phyloP scores from a whole-genome alignment of 352 stramenopile genomes.

The Globisporangium camurandrum region DNA sequence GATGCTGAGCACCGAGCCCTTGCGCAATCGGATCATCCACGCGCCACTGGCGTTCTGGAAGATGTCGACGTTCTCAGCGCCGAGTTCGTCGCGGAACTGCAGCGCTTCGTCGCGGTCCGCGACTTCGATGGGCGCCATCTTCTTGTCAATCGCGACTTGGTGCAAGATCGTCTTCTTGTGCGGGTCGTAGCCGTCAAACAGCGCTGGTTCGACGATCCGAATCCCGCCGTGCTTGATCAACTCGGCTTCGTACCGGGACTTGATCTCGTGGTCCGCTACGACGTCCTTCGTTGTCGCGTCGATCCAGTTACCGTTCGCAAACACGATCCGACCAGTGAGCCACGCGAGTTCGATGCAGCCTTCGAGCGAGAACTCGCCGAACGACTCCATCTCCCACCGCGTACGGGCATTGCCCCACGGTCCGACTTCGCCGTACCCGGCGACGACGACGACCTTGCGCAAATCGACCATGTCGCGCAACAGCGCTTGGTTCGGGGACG shows the following conservation, averaged over 20 bases:
- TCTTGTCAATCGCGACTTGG: slow-evolving; percentile 85
- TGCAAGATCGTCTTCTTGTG: slow-evolving; percentile 84
- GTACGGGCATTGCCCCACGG: slow-evolving; percentile 82
- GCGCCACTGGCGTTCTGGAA: slow-evolving; percentile 56
- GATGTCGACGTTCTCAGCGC: slow-evolving; percentile 78
- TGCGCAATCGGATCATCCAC: slow-evolving; percentile 81
- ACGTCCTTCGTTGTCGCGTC: slow-evolving; percentile 77
- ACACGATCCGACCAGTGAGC: slow-evolving; percentile 76
- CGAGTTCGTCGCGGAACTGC: slow-evolving; percentile 70
- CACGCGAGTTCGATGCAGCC: slow-evolving; percentile 84
- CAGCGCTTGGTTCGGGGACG: slow-evolving; percentile 27
- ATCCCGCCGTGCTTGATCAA: slow-evolving; percentile 77
- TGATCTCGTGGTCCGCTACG: slow-evolving; percentile 69
- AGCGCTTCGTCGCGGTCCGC: slow-evolving; percentile 77
- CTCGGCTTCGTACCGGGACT: slow-evolving; percentile 74
- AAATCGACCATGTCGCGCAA: slow-evolving; percentile 76
- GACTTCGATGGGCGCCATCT: slow-evolving; percentile 84
- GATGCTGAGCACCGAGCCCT: slow-evolving; percentile 79
- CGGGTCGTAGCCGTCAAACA: slow-evolving; percentile 86
- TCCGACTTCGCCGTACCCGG: slow-evolving; percentile 81
- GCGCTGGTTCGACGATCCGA: slow-evolving; percentile 77
- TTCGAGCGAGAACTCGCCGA: slow-evolving; percentile 85
- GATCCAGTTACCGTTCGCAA: slow-evolving; percentile 79
- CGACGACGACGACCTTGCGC: slow-evolving; percentile 77
- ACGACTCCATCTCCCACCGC: slow-evolving; percentile 89